Evolutionary conservation across 305 asterid genomes (phyloP).

Genomic region (Fraxinus greggii): DNA sequence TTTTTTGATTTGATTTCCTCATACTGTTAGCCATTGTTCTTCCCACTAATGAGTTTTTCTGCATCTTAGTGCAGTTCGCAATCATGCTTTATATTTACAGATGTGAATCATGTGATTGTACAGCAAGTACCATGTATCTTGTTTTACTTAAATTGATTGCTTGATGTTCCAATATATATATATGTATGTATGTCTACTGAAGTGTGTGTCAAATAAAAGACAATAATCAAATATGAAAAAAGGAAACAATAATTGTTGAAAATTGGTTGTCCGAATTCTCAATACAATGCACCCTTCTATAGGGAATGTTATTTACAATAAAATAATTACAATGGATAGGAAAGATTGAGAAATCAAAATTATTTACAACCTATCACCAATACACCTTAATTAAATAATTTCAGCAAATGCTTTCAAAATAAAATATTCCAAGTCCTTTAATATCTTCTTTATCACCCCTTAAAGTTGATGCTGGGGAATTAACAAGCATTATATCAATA

Average conservation of each 20-base stretch:
- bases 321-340: neutral
- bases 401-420: neutral
- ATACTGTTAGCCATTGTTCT: neutral
- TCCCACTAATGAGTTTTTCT: neutral
- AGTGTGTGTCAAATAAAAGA: too few species aligned
- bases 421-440: too few species aligned
- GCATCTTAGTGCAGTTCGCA: neutral
- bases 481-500: neutral
- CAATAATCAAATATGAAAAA: too few species aligned
- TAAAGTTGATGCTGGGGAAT: neutral
- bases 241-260: neutral
- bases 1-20: neutral
- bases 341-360: neutral
- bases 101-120: neutral
- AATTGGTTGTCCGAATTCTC: neutral
- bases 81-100: neutral
- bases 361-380: neutral
- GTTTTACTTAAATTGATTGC: too few species aligned
- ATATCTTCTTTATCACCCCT: neutral
- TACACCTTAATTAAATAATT: neutral
- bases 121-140: neutral
- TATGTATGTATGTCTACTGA: too few species aligned
- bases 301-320: neutral
- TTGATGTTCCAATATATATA: too few species aligned
- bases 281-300: neutral